Conservation (phyloP, 768 basidiomycete species). For the Leucogyrophana mollusca region DNA sequence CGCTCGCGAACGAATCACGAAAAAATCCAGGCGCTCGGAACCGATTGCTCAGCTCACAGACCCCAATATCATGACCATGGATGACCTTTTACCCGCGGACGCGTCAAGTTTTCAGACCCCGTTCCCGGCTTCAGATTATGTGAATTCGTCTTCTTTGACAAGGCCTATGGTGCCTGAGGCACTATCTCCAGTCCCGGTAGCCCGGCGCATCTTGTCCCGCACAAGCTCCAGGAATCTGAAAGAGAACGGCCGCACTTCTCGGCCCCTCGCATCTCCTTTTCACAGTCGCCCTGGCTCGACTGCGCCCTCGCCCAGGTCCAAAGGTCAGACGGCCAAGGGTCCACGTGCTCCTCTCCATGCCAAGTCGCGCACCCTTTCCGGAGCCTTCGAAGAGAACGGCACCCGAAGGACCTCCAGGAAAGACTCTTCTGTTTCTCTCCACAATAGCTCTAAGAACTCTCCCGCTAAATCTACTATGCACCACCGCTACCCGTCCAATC, state of each 20-base stretch:
- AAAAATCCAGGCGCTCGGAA: constrained; percentile 30
- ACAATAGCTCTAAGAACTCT: constrained; percentile 12
- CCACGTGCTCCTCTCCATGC: constrained; percentile 20
- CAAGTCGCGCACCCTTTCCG: constrained; percentile 43
- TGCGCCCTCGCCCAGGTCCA: constrained; percentile 33
- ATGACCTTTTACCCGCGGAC: constrained; percentile 10
- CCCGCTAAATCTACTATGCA: constrained; percentile 12
- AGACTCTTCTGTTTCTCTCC: constrained; percentile 13
- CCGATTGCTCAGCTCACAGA: constrained; percentile 8
- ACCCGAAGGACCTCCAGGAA: constrained; percentile 14
- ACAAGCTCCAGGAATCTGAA: constrained; percentile 41
- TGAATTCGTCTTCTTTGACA: constrained; percentile 21
- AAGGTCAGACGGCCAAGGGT: constrained; percentile 10
- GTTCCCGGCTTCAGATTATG: constrained; percentile 19
- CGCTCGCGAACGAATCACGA: constrained; percentile 25
- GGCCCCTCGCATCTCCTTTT: constrained; percentile 44
- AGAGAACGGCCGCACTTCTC: constrained; percentile 31
- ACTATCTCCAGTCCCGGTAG: constrained; percentile 43
- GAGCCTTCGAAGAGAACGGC: constrained; percentile 15
- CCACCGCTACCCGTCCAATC: constrained; percentile 18
- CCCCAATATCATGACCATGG: constrained; percentile 1
- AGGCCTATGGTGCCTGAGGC: constrained; percentile 26
- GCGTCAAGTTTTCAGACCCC: constrained; percentile 26
- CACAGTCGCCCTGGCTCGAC: constrained; percentile 43
- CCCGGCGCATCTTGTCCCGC: constrained; percentile 33